A percentile compares a stretch with the other conserved stretches of the same genome.
These are phyloP conservation scores for Trichoderma sp. DNA, from an alignment of 2,329 filamentous ascomycete species.

Conservation along the genomic window DNA sequence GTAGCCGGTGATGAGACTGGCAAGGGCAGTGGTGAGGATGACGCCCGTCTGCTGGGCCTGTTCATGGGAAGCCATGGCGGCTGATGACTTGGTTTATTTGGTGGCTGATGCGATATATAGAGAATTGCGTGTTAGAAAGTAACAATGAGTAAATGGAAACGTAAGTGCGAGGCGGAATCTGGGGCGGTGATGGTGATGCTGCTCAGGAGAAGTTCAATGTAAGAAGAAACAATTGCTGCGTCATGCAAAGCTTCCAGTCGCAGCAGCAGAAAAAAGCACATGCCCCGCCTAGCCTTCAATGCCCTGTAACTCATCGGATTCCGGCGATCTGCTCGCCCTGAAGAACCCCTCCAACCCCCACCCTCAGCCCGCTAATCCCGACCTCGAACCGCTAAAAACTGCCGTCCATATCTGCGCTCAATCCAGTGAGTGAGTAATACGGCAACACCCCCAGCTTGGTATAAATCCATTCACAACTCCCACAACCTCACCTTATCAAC, in stretches of 20 bases:
- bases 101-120: neutral
- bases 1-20: slow-evolving; percentile 76
- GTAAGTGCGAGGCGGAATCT: neutral
- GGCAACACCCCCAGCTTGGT: neutral
- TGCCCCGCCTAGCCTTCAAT: neutral
- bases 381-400: slow-evolving; percentile 10
- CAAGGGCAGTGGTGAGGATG: slow-evolving; percentile 70
- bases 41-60: slow-evolving; percentile 54
- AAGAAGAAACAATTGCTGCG: neutral
- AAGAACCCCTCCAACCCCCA: neutral
- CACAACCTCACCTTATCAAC: neutral
- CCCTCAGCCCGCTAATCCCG: neutral
- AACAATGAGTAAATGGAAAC: neutral
- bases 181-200: neutral
- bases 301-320: neutral
- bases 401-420: no score
- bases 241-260: neutral
- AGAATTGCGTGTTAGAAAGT: neutral
- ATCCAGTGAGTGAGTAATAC: neutral
- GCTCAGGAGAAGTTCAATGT: neutral
- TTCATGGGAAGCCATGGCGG: slow-evolving; percentile 37
- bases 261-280: neutral
- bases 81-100: neutral
- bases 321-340: neutral
- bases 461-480: neutral